phyloP scores from a whole-genome alignment of 2,329 filamentous ascomycete species.

The Fusarium illudens region DNA sequence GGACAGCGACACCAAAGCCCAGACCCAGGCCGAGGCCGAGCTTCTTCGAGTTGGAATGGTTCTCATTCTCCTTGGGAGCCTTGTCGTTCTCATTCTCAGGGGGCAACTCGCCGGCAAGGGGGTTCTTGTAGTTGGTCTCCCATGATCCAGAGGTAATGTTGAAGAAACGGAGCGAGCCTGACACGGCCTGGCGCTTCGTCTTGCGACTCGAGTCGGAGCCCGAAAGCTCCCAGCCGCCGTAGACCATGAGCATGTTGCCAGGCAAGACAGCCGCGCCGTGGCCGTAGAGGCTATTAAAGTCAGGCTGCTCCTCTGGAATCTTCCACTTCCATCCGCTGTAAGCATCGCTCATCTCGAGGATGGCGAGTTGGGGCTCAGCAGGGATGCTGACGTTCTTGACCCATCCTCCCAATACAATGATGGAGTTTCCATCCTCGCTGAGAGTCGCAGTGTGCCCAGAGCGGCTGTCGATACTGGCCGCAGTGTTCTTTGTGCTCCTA shows the following conservation, averaged over 20 bases:
- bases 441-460: constrained; percentile 90
- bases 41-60: constrained; percentile 36
- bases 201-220: constrained; percentile 40
- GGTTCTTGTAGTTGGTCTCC: constrained; percentile 60
- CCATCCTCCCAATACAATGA: constrained; percentile 90
- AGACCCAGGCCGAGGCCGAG: constrained; percentile 58
- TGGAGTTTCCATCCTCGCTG: constrained; percentile 77
- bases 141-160: constrained; percentile 67
- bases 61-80: constrained; percentile 36
- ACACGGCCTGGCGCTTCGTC: constrained; percentile 47
- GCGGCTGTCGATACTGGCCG: constrained; percentile 72
- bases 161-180: constrained; percentile 54
- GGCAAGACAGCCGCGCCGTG: constrained; percentile 71
- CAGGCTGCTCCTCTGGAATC: constrained; percentile 63
- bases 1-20: constrained; percentile 64
- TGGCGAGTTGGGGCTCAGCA: constrained; percentile 81
- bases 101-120: constrained; percentile 35
- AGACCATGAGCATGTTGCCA: constrained; percentile 74
- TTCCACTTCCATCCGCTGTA: constrained; percentile 81
- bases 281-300: constrained; percentile 63
- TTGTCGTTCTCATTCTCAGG: constrained; percentile 22
- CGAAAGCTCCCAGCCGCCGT: constrained; percentile 66
- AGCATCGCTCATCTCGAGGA: constrained; percentile 78
- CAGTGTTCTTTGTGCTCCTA: constrained; percentile 38
- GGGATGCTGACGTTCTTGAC: constrained; percentile 80